Conservation (phyloP, 352 stramenopile species). For the Globisporangium carolinianum region DNA sequence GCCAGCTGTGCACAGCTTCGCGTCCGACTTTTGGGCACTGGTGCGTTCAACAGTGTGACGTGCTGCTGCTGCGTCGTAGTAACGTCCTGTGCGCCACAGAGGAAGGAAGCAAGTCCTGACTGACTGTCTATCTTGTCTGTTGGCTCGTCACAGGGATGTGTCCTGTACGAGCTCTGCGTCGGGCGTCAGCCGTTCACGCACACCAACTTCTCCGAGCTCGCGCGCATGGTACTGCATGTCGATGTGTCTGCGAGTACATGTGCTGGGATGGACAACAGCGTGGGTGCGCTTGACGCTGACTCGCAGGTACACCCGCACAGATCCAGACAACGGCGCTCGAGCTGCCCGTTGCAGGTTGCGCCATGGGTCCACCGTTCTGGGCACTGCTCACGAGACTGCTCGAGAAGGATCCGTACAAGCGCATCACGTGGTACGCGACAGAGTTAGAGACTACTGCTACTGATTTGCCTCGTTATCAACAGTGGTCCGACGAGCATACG, state of each 20-base stretch:
- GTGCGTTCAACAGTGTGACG: conserved; percentile 16
- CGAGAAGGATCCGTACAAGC: conserved; percentile 59
- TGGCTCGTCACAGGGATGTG: conserved; percentile 41
- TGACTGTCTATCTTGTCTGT: not conserved
- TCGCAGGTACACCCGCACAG: conserved; percentile 16
- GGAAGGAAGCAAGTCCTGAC: not conserved
- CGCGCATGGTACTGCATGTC: conserved; percentile 38
- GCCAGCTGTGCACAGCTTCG: conserved; percentile 81
- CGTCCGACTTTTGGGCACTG: conserved; percentile 85
- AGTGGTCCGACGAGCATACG: too few species aligned
- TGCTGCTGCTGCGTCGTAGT: too few species aligned
- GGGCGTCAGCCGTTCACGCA: conserved; percentile 64
- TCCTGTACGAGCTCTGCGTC: conserved; percentile 71
- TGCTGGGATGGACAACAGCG: not conserved
- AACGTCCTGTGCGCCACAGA: too few species aligned
- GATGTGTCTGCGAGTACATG: not conserved
- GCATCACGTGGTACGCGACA: conserved; percentile 59
- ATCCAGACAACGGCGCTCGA: conserved; percentile 58
- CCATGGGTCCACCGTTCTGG: conserved; percentile 51
- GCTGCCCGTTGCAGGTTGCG: conserved; percentile 34
- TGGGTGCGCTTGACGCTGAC: not conserved
- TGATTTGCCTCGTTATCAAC: too few species aligned
- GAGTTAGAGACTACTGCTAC: too few species aligned
- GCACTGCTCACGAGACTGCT: conserved; percentile 52
- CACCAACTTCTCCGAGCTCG: conserved; percentile 64